These are phyloP conservation scores for Hsuehochloa calcarea DNA, from an alignment of 176 grass and related monocot genomes.

Conservation along the genomic window DNA sequence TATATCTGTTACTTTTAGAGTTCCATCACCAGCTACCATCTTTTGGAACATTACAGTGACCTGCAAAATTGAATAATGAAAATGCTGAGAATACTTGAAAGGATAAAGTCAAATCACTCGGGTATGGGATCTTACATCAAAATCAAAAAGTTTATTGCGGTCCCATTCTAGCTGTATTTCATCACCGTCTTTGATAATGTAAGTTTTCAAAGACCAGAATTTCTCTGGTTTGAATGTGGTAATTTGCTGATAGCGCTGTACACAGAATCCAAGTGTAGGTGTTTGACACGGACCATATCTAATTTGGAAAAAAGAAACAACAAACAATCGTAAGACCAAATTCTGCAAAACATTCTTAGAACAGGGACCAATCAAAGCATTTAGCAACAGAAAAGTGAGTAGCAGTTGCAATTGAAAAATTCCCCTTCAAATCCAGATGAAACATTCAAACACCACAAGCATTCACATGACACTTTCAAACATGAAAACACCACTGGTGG, in stretches of 20 bases:
- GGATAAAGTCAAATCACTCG: slow-evolving; percentile 16
- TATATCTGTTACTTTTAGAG: slow-evolving; percentile 72
- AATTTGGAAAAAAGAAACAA: slow-evolving; percentile 35
- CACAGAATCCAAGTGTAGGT: slow-evolving; percentile 94
- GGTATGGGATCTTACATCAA: slow-evolving; percentile 58
- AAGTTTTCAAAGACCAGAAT: slow-evolving; percentile 91
- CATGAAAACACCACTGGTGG: slow-evolving; percentile 13
- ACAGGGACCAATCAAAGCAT: neutral
- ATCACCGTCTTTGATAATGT: slow-evolving; percentile 70
- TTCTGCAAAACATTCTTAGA: slow-evolving; percentile 16
- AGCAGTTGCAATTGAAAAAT: neutral
- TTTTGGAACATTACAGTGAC: slow-evolving; percentile 94
- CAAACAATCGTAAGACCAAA: slow-evolving; percentile 18
- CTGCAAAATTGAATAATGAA: slow-evolving; percentile 51
- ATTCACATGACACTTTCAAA: neutral
- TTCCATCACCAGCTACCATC: slow-evolving; percentile 71
- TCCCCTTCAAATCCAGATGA: neutral
- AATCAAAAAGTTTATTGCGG: slow-evolving; percentile 88
- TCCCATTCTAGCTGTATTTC: slow-evolving; percentile 90
- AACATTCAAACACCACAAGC: slow-evolving; percentile 9
- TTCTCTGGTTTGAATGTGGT: slow-evolving; percentile 98
- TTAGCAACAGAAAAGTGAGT: neutral
- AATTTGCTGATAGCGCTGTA: slow-evolving; percentile 89
- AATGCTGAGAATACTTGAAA: slow-evolving; percentile 10
- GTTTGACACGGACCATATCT: slow-evolving; percentile 99